A percentile compares a stretch with the other conserved stretches of the same genome.
phyloP scores from a whole-genome alignment of 2,329 filamentous ascomycete species.

The Coniochaeta ligniaria region DNA sequence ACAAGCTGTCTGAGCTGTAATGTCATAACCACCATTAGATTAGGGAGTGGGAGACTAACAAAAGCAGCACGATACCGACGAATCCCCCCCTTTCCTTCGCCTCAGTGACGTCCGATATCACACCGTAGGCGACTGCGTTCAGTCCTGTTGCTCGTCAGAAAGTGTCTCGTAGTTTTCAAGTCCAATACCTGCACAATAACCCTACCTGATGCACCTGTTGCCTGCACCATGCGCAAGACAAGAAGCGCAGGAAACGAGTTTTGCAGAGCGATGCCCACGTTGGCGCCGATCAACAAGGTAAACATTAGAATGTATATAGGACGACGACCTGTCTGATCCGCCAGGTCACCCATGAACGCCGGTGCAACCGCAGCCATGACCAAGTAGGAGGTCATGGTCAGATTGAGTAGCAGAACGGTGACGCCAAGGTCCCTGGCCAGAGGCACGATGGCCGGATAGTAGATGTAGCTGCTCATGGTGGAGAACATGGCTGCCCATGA shows the following conservation, averaged over 20 bases:
- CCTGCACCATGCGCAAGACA: slow-evolving; percentile 2
- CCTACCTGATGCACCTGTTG: neutral
- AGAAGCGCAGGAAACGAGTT: neutral
- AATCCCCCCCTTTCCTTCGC: neutral
- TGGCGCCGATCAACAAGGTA: neutral
- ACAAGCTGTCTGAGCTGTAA: no score
- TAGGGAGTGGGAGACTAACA: neutral
- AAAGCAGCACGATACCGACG: neutral
- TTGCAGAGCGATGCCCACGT: slow-evolving; percentile 1
- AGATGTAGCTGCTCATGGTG: slow-evolving; percentile 12
- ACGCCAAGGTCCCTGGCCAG: slow-evolving; percentile 32
- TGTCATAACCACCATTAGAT: no score
- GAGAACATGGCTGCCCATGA: slow-evolving; percentile 10
- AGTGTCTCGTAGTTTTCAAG: no score
- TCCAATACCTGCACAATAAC: no score
- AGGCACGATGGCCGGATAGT: slow-evolving; percentile 33
- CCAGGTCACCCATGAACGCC: neutral
- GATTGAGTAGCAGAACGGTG: slow-evolving; percentile 33
- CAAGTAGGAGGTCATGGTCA: slow-evolving; percentile 36
- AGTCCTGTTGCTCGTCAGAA: no score
- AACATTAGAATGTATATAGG: slow-evolving; percentile 2
- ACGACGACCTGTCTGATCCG: neutral
- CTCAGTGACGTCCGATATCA: neutral
- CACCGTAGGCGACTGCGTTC: neutral
- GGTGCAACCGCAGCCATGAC: neutral